Evolutionary conservation across 164 flowering plant species (phyloP), one percentile per base, ranked within the genome.

Genomic region (Umbilicus rupestris): DNA sequence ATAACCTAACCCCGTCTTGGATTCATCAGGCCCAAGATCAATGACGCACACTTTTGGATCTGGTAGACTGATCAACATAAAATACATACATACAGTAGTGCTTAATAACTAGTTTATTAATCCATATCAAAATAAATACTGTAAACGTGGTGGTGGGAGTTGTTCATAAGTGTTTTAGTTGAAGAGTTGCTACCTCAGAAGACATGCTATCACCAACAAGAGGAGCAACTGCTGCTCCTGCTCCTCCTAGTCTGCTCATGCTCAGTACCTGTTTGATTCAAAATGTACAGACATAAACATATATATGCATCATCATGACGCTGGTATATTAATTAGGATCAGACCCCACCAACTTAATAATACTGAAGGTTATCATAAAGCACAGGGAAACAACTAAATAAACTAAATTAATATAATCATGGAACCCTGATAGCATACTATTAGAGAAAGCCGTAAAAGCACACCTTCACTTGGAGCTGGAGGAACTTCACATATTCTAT

Each of bases 401-500:
- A 55, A 29, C 8, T 55, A 55, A 12, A 28, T 16, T n/a, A n/a
- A n/a, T n/a, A n/a, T n/a, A n/a, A n/a, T n/a, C n/a, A n/a, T n/a
- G n/a, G n/a, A n/a, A n/a, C n/a, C n/a, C n/a, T n/a, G n/a, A n/a
- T n/a, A n/a, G n/a, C n/a, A n/a, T n/a, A n/a, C n/a, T n/a, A n/a
- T n/a, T n/a, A n/a, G 60, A 14, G 60, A 26, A 28, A 14, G 60
- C 60, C 19, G 57, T 28, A 55, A 26, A 19, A 5, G 33, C 33
- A 71, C 67, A 79, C 99, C 92, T 94, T 94, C 87, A 94, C 99
- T 91, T 94, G 99, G 73, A 94, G 97, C 79, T 89, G 99, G 45
- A 94, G 87, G 82, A 94, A 94, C 82, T 91, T 94, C 60, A 94
- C 99, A 76, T 94, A 94, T 69, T 94, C 99, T 76, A 94, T 94